phyloP scores from a whole-genome alignment of 805 yeast genomes.

The Teunomyces atbi region DNA sequence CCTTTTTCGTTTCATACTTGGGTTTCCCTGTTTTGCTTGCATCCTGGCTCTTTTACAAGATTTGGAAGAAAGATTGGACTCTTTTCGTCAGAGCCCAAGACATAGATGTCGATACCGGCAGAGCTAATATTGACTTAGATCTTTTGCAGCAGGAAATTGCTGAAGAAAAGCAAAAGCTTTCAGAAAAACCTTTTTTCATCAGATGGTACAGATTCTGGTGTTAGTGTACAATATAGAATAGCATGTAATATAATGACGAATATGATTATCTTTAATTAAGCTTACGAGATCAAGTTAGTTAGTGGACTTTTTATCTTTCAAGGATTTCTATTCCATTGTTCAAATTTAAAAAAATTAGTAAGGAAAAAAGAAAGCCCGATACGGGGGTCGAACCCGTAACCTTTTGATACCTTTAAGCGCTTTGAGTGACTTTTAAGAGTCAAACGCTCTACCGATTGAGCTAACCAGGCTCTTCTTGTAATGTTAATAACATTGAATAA shows the following conservation, averaged over 20 bases:
- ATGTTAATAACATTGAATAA: too few relatives aligned
- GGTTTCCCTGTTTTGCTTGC: constrained; percentile 31
- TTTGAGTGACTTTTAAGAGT: constrained; percentile 5
- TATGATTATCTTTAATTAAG: background rate
- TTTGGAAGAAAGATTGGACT: constrained; percentile 26
- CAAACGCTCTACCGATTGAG: constrained; percentile 15
- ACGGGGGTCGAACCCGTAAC: constrained; percentile 20
- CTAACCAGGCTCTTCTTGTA: constrained; percentile 10
- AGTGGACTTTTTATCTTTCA: too few relatives aligned
- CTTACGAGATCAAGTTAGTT: too few relatives aligned
- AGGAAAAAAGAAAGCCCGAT: constrained; percentile 14
- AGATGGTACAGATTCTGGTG: constrained; percentile 33
- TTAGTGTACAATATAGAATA: constrained; percentile 7
- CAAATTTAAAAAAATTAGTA: too few relatives aligned
- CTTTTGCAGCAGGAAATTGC: constrained; percentile 34
- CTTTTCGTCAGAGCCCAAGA: constrained; percentile 27
- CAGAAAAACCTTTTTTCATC: constrained; percentile 23
- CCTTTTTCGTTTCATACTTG: constrained; percentile 31
- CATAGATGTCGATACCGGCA: constrained; percentile 36
- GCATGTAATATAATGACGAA: constrained; percentile 2
- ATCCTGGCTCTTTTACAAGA: constrained; percentile 31
- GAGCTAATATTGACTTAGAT: constrained; percentile 32
- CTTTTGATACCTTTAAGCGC: constrained; percentile 14
- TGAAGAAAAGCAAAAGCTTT: constrained; percentile 29
- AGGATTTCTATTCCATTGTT: too few relatives aligned